Evolutionary conservation across 441 rosid species (phyloP).

Genomic region (Theobroma grandiflorum): DNA sequence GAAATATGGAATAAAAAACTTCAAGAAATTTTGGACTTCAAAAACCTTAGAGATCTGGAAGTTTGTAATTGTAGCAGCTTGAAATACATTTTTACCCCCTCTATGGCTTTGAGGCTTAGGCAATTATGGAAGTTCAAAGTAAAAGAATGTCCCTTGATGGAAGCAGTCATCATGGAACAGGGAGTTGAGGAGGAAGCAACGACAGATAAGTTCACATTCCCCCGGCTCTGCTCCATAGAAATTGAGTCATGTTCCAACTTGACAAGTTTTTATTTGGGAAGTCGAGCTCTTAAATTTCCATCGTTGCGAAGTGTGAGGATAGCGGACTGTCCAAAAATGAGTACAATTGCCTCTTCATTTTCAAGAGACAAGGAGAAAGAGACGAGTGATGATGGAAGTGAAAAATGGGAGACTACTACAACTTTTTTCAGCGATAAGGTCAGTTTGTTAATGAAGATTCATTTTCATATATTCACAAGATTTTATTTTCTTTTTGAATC

Average conservation of each 20-base stretch:
- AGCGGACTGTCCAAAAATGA: slow-evolving; percentile 16
- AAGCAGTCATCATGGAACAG: slow-evolving; percentile 21
- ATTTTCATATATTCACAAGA: not conserved
- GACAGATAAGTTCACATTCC: not conserved
- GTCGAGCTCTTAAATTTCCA: slow-evolving; percentile 5
- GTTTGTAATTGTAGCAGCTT: not conserved
- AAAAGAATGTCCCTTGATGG: slow-evolving; percentile 20
- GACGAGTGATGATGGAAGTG: not conserved
- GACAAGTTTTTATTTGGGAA: slow-evolving; percentile 25
- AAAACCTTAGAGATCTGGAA: accelerated
- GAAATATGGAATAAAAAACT: not conserved
- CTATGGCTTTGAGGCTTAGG: slow-evolving; percentile 23
- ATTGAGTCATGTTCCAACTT: slow-evolving; percentile 26
- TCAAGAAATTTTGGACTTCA: not conserved
- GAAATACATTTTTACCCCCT: slow-evolving; percentile 20
- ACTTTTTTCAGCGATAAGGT: slow-evolving; percentile 13
- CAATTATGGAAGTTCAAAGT: slow-evolving; percentile 13
- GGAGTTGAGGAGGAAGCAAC: not conserved
- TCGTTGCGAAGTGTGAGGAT: not conserved
- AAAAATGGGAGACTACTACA: not conserved
- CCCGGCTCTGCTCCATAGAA: accelerated
- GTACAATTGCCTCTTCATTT: not conserved
- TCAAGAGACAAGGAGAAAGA: not conserved
- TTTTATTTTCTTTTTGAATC: too few relatives aligned
- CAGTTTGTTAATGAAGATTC: not conserved